Conservation (phyloP, 2,329 filamentous ascomycete species). For the Neonectria faginata region DNA sequence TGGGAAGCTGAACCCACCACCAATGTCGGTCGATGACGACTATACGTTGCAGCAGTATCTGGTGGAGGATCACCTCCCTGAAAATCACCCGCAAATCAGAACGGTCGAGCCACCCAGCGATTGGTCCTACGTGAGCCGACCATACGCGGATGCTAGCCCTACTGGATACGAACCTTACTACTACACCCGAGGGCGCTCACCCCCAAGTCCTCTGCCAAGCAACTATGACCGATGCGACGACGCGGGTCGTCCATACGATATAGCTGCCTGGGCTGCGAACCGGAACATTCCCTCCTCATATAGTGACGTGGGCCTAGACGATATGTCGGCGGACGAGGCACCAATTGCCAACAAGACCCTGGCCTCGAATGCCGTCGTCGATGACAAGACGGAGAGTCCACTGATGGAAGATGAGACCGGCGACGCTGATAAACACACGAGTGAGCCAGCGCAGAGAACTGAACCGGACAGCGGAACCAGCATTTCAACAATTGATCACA, state of each 20-base stretch:
- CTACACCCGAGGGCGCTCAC: slow-evolving; percentile 64
- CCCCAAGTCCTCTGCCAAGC: slow-evolving; percentile 63
- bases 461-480: not conserved
- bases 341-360: slow-evolving; percentile 34
- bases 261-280: slow-evolving; percentile 55
- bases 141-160: slow-evolving; percentile 52
- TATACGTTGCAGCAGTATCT: slow-evolving; percentile 55
- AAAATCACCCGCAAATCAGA: slow-evolving; percentile 52
- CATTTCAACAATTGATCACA: not conserved
- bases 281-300: slow-evolving; percentile 55
- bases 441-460: not conserved
- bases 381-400: not conserved
- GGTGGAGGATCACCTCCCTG: slow-evolving; percentile 50
- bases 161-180: slow-evolving; percentile 58
- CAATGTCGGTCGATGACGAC: slow-evolving; percentile 56
- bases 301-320: slow-evolving; percentile 49
- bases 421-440: not conserved
- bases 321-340: slow-evolving; percentile 37
- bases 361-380: slow-evolving; percentile 27
- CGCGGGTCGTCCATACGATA: slow-evolving; percentile 43
- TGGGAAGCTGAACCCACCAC: slow-evolving; percentile 43
- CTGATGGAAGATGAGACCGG: slow-evolving; percentile 23
- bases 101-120: slow-evolving; percentile 57
- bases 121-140: slow-evolving; percentile 57
- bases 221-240: slow-evolving; percentile 54